These are phyloP conservation scores for Rhynchospora pubera DNA, from an alignment of 176 grass and related monocot genomes.

Conservation along the genomic window DNA sequence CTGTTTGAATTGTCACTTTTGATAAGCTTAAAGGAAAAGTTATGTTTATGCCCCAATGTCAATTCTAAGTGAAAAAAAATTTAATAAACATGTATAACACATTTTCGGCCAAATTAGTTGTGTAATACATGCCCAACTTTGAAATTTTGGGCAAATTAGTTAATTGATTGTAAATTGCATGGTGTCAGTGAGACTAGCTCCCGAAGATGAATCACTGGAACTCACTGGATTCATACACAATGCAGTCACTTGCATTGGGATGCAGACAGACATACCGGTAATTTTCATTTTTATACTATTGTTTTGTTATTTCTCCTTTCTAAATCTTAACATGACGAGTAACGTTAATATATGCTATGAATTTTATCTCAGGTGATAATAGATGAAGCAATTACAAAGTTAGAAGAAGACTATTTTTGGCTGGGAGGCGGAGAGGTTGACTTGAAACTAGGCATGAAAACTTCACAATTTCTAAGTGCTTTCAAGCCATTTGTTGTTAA, in stretches of 20 bases:
- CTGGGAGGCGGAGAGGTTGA: constrained; percentile 88
- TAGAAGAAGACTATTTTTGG: constrained; percentile 85
- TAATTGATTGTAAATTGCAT: constrained; percentile 13
- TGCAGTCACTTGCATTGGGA: constrained; percentile 88
- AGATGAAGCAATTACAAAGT: constrained; percentile 87
- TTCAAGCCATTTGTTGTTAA: constrained; percentile 84
- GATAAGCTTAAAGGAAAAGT: neutral
- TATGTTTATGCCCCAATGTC: neutral
- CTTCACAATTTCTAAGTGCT: constrained; percentile 63
- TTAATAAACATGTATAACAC: neutral
- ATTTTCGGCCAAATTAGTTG: neutral
- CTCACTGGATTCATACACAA: constrained; percentile 94
- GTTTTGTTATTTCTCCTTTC: neutral
- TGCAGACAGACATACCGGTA: constrained; percentile 79
- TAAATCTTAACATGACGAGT: neutral
- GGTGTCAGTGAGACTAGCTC: constrained; percentile 83
- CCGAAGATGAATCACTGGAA: constrained; percentile 79
- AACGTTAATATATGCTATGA: constrained; percentile 1
- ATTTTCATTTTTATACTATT: constrained; percentile 14
- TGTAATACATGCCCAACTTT: neutral
- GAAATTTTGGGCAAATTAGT: neutral
- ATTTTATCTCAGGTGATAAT: constrained; percentile 56
- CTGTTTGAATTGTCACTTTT: neutral
- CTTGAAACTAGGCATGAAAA: constrained; percentile 81
- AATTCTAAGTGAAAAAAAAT: neutral